These are phyloP conservation scores for Obelidium mucronatum DNA, from an alignment of 192 early-diverging fungal genomes.

Conservation along the genomic window DNA sequence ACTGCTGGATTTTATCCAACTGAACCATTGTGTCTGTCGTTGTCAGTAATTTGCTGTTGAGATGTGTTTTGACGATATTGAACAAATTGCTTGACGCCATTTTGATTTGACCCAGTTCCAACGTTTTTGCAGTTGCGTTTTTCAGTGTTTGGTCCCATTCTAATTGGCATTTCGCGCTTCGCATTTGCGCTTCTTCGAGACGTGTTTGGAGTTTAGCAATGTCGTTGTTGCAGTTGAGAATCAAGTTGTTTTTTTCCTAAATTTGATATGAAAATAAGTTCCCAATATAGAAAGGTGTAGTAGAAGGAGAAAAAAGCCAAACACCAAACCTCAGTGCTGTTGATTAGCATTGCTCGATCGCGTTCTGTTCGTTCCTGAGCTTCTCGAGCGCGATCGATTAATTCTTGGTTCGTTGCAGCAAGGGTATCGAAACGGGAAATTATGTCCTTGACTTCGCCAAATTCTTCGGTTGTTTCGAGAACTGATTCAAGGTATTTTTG, in stretches of 20 bases:
- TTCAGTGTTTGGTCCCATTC: conserved; percentile 63
- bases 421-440: conserved; percentile 68
- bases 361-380: conserved; percentile 64
- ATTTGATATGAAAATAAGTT: not conserved
- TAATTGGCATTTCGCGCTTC: conserved; percentile 56
- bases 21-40: conserved; percentile 56
- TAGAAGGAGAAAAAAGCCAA: not conserved
- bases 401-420: conserved; percentile 65
- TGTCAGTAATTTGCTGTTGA: conserved; percentile 58
- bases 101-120: conserved; percentile 67
- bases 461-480: conserved; percentile 63
- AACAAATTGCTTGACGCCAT: conserved; percentile 72
- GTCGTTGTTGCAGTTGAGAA: conserved; percentile 70
- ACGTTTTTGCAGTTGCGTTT: conserved; percentile 60
- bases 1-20: conserved; percentile 68
- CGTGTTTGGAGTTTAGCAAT: conserved; percentile 66
- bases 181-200: conserved; percentile 59
- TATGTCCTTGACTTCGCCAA: conserved; percentile 69
- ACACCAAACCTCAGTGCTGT: conserved; percentile 53
- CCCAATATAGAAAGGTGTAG: not conserved
- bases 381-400: conserved; percentile 62
- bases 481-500: conserved; percentile 64
- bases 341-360: conserved; percentile 55
- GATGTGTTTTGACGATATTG: conserved; percentile 61
- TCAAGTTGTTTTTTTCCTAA: conserved; percentile 67